Percentiles rank a stretch among this genome's conserved stretches.
phyloP scores from a whole-genome alignment of 148 eudicot genomes.

The Rhododendron molle region DNA sequence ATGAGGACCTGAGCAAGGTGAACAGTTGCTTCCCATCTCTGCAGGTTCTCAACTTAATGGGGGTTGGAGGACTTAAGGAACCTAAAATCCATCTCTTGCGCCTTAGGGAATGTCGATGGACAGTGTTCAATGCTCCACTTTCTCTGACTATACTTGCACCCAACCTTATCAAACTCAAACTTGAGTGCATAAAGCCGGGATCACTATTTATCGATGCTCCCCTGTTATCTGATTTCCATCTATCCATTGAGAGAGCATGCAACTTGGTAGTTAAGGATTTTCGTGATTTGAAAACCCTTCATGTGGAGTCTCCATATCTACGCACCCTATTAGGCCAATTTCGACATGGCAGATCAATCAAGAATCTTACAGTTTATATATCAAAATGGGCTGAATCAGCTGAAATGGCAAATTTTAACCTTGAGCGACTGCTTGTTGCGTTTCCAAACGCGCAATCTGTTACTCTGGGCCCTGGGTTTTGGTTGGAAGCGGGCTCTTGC shows the following conservation, averaged over 20 bases:
- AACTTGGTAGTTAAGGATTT: conserved; percentile 29
- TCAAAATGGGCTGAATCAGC: conserved; percentile 14
- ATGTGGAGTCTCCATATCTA: conserved; percentile 34
- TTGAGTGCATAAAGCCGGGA: too few species aligned
- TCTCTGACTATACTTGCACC: too few species aligned
- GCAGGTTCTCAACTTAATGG: too few species aligned
- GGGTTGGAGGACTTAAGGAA: too few species aligned
- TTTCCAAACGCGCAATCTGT: conserved; percentile 47
- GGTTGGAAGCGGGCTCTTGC: conserved; percentile 39
- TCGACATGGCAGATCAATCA: conserved; percentile 26
- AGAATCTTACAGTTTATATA: conserved; percentile 32
- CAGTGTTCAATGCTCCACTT: too few species aligned
- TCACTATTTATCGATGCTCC: too few species aligned
- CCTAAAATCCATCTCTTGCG: too few species aligned
- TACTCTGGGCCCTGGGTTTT: conserved; percentile 41
- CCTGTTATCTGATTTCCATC: conserved; percentile 41
- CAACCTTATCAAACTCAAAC: too few species aligned
- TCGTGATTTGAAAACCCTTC: conserved; percentile 33
- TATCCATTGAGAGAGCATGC: conserved; percentile 37
- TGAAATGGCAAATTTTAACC: conserved; percentile 17
- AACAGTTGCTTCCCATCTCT: too few species aligned
- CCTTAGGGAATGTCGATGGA: too few species aligned
- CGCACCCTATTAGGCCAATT: conserved; percentile 28
- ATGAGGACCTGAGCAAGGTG: too few species aligned
- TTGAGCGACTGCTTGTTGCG: conserved; percentile 28